Evolutionary conservation across 140 eudicot genomes (phyloP).

Genomic region (Bidens hawaiensis): DNA sequence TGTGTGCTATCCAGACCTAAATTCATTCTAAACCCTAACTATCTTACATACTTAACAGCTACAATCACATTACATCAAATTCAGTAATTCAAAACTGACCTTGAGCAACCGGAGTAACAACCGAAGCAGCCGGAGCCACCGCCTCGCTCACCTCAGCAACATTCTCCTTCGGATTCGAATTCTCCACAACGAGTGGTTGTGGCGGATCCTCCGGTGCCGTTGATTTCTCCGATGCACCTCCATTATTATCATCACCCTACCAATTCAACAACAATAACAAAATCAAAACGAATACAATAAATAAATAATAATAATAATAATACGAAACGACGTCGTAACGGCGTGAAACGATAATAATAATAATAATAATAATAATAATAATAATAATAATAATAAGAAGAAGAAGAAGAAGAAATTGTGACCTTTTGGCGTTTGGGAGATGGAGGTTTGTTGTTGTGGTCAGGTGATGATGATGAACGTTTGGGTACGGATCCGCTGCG

Average conservation of each 20-base stretch:
- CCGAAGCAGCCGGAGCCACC: slow-evolving; percentile 41
- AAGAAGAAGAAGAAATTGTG: neutral
- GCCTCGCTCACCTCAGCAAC: slow-evolving; percentile 30
- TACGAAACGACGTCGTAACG: too few species aligned
- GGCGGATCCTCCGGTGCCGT: slow-evolving; percentile 14
- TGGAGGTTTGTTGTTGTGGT: slow-evolving; percentile 51
- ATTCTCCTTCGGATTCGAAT: slow-evolving; percentile 24
- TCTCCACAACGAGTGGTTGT: slow-evolving; percentile 36
- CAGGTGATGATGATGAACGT: slow-evolving; percentile 55
- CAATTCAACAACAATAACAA: neutral
- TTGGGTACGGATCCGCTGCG: slow-evolving; percentile 71
- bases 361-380: too few species aligned
- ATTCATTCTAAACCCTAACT: slow-evolving; percentile 20
- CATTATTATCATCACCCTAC: slow-evolving; percentile 56
- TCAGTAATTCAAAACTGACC: slow-evolving; percentile 22
- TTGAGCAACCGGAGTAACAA: slow-evolving; percentile 44
- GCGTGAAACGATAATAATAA: too few species aligned
- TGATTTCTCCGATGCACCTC: slow-evolving; percentile 47
- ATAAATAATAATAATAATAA: too few species aligned
- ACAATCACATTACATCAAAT: slow-evolving; percentile 9
- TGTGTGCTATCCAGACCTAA: too few species aligned
- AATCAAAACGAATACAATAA: neutral
- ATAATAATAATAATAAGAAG: too few species aligned
- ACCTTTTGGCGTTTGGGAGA: slow-evolving; percentile 80
- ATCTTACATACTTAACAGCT: neutral